A percentile compares a stretch with the other conserved stretches of the same genome.
Conservation (phyloP, 2,329 filamentous ascomycete genomes). For the Fusarium annulatum region DNA sequence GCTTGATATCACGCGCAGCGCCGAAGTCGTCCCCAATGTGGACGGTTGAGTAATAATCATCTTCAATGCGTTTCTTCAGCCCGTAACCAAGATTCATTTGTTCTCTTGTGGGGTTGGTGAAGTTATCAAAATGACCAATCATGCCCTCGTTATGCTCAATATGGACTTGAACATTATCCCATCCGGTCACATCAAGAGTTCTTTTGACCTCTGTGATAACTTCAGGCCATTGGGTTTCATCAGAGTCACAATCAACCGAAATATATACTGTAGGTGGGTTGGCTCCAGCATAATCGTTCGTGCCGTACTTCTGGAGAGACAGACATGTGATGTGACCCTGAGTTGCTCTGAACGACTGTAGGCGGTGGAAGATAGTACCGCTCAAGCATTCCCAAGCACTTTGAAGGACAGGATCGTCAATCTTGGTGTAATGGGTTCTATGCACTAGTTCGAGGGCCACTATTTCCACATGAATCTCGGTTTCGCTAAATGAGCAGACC, state of each 20-base stretch:
- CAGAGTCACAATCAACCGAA: neutral
- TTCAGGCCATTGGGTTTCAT: neutral
- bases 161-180: neutral
- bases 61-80: neutral
- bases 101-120: neutral
- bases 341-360: neutral
- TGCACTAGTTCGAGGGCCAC: accelerated
- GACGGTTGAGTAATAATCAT: neutral
- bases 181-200: neutral
- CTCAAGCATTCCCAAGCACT: neutral
- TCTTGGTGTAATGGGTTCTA: neutral
- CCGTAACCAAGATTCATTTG: neutral
- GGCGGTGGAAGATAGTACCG: neutral
- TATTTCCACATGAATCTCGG: neutral
- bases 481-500: neutral
- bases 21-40: neutral
- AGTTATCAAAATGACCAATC: neutral
- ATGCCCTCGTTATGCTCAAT: neutral
- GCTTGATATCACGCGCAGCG: neutral
- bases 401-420: neutral
- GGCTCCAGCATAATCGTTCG: accelerated
- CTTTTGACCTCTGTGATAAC: neutral
- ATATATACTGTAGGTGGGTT: neutral
- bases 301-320: neutral
- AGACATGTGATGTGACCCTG: neutral